Conservation (phyloP, 306 rosid genomes). For the Fragaria iinumae region DNA sequence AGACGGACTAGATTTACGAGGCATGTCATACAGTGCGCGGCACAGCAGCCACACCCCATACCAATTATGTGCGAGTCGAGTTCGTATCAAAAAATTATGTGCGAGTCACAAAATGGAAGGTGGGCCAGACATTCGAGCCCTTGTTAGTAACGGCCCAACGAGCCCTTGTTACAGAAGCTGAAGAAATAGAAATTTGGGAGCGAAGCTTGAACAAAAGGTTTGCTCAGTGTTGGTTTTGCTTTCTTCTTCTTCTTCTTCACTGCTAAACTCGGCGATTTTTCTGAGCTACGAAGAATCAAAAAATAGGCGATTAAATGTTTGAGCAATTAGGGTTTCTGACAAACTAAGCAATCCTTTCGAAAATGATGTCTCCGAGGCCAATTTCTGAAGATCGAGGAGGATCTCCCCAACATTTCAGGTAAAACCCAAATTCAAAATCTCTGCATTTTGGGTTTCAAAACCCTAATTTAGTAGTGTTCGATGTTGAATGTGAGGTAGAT, state of each 20-base stretch:
- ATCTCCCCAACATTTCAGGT: constrained; percentile 72
- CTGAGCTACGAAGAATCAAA: neutral
- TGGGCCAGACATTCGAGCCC: too few relatives aligned
- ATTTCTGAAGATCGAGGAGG: constrained; percentile 74
- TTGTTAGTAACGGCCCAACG: too few relatives aligned
- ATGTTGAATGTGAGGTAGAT: neutral
- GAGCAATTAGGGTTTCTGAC: neutral
- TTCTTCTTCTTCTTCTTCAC: constrained; percentile 9
- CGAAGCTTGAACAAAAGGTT: neutral
- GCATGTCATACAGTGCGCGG: too few relatives aligned
- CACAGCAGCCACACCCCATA: too few relatives aligned
- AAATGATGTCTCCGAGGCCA: constrained; percentile 80
- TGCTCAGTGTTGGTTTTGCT: neutral
- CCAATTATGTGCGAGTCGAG: too few relatives aligned
- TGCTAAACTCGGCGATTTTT: neutral
- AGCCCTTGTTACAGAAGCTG: too few relatives aligned
- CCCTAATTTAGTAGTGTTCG: neutral
- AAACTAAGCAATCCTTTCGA: constrained; percentile 3
- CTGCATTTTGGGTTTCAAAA: neutral
- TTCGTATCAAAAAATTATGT: too few relatives aligned
- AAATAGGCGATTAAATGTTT: neutral
- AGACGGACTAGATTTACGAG: too few relatives aligned
- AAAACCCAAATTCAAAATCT: neutral
- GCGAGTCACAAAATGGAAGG: too few relatives aligned
- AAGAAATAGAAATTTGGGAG: neutral